Base-by-base conservation (phyloP, 352 stramenopile species). In the Pythium coloratum region DNA sequence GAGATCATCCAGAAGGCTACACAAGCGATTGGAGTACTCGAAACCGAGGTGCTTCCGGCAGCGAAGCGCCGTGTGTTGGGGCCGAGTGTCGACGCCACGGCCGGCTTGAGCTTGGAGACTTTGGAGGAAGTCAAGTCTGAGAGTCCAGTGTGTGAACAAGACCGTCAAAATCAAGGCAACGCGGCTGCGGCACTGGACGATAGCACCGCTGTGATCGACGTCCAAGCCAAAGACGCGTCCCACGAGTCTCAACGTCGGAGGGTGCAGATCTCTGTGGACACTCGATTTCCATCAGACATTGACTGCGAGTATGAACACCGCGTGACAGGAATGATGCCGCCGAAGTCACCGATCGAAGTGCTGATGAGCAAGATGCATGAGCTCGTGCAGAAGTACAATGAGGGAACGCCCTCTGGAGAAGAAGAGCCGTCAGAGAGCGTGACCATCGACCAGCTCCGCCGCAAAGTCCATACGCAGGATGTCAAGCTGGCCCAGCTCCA, bases 281-380 rank as follows among this genome's bases (percentile, higher is more conserved):
- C 68, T 4, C 42, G 13, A 9, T 42, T 63, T n/a, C 32, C 44
- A 7, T 36, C 32, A 10, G 58, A 47, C 32, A 55, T 28, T 6
- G 62, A 69, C 5, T 33, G 50, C 12, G 62, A 69, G 26, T 38
- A 34, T 0, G n/a, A 38, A 3, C 38, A 6, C 2, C 2, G 49
- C 34, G 53, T 67, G 50, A 36, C 68, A 55, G n/a, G 30, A 54
- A 38, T 56, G 24, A 49, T 65, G 47, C 59, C 64, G 3, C 69
- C 64, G 26, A 71, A 66, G 60, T 82, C 78, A 18, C 72, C 71
- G 10, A 81, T 85, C 34, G 77, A 82, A 68, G 58, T 84, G 47
- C 62, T 87, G 26, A 75, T 85, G 75, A 73, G 57, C 59, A 81
- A 81, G 61, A 87, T 87, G 78, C 78, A 87, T 62, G 72, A 84